Percentiles rank a stretch among this genome's conserved stretches.
phyloP scores from a whole-genome alignment of 2,329 filamentous ascomycete genomes.

The Decorospora gaudefroyi region DNA sequence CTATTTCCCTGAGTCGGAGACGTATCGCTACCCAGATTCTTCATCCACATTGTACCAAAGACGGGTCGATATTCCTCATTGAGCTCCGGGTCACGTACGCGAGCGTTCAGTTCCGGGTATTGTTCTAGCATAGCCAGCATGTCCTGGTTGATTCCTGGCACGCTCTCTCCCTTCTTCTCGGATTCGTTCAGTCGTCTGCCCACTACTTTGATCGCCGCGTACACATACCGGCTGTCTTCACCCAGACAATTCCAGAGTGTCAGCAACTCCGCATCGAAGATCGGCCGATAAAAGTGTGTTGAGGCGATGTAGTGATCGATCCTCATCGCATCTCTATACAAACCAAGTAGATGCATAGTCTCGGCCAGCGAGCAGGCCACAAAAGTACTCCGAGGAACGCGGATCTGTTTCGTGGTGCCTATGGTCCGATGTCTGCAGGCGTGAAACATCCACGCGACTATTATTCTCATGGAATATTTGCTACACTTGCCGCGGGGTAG shows the following conservation, averaged over 20 bases:
- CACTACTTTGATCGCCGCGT: conserved; percentile 23
- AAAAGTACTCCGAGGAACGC: conserved; percentile 23
- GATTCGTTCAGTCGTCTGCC: conserved; percentile 1
- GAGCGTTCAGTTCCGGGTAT: conserved; percentile 11
- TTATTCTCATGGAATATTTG: conserved; percentile 17
- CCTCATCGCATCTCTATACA: conserved; percentile 26
- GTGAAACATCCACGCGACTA: conserved; percentile 33
- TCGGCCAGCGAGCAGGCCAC: conserved; percentile 29
- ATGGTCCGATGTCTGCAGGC: conserved; percentile 22
- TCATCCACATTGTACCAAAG: conserved; percentile 17
- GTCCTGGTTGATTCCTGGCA: conserved; percentile 3
- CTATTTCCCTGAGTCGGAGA: not conserved
- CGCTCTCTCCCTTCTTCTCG: not conserved
- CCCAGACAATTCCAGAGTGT: conserved; percentile 30
- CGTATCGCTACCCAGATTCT: not conserved
- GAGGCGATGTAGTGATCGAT: conserved; percentile 22
- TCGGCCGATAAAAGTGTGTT: conserved; percentile 18
- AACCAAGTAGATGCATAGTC: conserved; percentile 22
- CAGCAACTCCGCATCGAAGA: conserved; percentile 22
- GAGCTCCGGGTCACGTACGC: conserved; percentile 11
- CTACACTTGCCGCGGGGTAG: conserved; percentile 18
- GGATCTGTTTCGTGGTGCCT: conserved; percentile 19
- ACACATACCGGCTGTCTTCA: conserved; percentile 24
- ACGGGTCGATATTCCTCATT: conserved; percentile 17
- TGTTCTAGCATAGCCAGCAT: conserved; percentile 13